These are phyloP conservation scores for Heterobasidion parviporum DNA, from an alignment of 1,284 basidiomycete species.

Conservation along the genomic window DNA sequence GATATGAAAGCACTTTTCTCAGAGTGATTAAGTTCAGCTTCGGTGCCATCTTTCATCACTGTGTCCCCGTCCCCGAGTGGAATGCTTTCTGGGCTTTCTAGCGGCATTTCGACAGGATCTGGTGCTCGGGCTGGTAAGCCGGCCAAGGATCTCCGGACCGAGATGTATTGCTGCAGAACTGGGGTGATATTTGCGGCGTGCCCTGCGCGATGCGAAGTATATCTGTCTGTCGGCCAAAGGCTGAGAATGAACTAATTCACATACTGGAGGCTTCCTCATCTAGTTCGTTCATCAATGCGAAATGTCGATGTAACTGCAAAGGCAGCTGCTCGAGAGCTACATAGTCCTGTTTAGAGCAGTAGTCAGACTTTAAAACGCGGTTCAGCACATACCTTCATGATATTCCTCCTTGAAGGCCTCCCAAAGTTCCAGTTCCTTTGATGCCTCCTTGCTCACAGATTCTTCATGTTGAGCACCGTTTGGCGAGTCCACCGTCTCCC, in stretches of 20 bases:
- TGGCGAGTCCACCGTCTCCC: neutral
- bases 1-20: no score
- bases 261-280: neutral
- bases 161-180: no score
- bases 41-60: no score
- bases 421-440: neutral
- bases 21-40: no score
- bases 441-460: neutral
- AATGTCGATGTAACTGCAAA: neutral
- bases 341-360: neutral
- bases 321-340: neutral
- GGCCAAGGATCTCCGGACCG: no score
- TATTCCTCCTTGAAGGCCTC: neutral
- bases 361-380: neutral
- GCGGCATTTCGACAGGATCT: no score
- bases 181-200: neutral
- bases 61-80: no score
- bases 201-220: no score
- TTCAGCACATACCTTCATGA: neutral
- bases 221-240: neutral
- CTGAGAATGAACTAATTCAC: neutral
- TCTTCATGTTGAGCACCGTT: neutral
- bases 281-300: neutral
- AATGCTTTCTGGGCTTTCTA: no score
- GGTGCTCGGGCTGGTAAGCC: no score